Base-by-base conservation (phyloP, 495 filamentous ascomycete species). In the Penicillium angulare region DNA sequence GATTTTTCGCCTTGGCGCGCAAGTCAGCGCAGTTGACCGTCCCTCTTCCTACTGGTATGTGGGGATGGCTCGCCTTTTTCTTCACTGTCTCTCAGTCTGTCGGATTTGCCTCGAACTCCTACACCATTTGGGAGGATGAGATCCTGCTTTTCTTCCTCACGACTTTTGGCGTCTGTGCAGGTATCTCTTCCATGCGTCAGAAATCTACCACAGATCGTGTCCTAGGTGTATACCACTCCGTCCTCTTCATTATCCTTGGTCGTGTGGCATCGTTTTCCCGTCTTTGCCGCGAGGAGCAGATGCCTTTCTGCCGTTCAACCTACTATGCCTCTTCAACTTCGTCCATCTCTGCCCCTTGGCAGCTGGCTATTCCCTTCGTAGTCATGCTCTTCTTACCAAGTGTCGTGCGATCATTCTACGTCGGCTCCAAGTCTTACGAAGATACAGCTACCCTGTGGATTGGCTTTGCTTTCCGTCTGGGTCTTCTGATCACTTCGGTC, bases 111-210 rank as follows among this genome's bases (percentile, higher is more conserved):
- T 92, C 93, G 4, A 99, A 97, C 64, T 97, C 93, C 2, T 99
- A 90, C 69, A 97, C 92, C 5, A 96, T 99, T 53, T 97, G 95
- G 95, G 93, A 99, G 72, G 95, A 97, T 57, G 87, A 90, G 15
- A 96, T 95, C 38, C 76, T 95, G n/a, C 72, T 92, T 2, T 95
- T 92, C 73, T 91, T 97, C 74, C 81, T 97, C 47, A 80, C 82
- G 3, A 95, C 92, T 0, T 97, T 97, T 67, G 92, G 89, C 22
- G 68, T 89, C 17, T 73, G 83, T 31, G 79, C 82, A 26, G 77
- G 88, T n/a, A 63, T 88, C 3, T 82, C 86, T 5, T 90, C 92
- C 7, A 79, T 92, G 57, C 81, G 88, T 20, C 82, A 87, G 52
- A 76, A 80, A 26, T 69, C 77, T 9, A 63, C 74, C 8, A 64